Percentiles rank a stretch among this genome's conserved stretches.
Evolutionary conservation across 768 basidiomycete genomes (phyloP).

Genomic region (Leccinum disarticulatum): DNA sequence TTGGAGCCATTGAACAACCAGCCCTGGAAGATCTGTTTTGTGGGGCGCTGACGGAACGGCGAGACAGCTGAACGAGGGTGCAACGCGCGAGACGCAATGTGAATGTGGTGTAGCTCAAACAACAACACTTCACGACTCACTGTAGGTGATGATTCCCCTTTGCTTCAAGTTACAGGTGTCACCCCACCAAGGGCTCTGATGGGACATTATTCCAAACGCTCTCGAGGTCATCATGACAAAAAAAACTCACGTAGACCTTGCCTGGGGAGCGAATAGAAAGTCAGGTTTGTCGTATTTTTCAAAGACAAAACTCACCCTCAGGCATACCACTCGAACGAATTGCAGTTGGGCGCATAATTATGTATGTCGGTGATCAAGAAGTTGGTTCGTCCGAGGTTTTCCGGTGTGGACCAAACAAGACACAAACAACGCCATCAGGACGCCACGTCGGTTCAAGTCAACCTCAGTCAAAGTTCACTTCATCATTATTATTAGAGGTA

Average conservation of each 20-base stretch:
- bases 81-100: neutral
- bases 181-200: constrained; percentile 91
- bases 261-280: constrained; percentile 39
- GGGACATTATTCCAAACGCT: constrained; percentile 4
- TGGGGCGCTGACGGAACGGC: constrained; percentile 76
- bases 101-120: neutral
- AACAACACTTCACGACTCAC: constrained; percentile 47
- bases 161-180: constrained; percentile 65
- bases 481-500: constrained; percentile 17
- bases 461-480: neutral
- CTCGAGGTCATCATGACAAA: neutral
- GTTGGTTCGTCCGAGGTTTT: constrained; percentile 24
- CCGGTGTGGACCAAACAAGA: constrained; percentile 36
- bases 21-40: constrained; percentile 64
- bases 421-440: constrained; percentile 25
- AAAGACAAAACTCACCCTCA: constrained; percentile 54
- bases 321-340: constrained; percentile 75
- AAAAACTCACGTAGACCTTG: constrained; percentile 76
- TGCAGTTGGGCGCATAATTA: constrained; percentile 48
- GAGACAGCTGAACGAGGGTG: constrained; percentile 58
- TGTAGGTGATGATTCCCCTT: constrained; percentile 77
- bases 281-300: neutral
- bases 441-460: neutral
- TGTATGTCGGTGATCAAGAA: neutral
- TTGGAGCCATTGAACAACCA: constrained; percentile 89